Conservation (phyloP, 2,329 filamentous ascomycete species). For the Cordyceps militaris region DNA sequence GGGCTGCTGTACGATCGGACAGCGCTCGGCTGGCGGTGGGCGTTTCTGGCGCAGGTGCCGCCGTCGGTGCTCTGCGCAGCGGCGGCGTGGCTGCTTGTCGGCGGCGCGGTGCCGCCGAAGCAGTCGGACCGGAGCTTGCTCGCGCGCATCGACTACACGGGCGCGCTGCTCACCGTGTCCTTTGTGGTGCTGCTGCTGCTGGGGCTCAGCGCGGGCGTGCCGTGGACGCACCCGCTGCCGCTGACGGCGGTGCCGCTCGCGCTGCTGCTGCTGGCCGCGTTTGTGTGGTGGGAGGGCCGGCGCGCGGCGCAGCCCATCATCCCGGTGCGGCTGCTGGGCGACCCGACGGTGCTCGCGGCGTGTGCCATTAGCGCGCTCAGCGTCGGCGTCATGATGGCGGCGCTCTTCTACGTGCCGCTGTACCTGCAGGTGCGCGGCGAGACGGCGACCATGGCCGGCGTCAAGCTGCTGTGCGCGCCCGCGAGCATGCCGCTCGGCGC, state of each 20-base stretch:
- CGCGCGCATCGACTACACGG: constrained; percentile 72
- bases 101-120: constrained; percentile 72
- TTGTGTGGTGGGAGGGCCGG: constrained; percentile 65
- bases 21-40: constrained; percentile 34
- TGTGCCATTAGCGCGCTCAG: constrained; percentile 72
- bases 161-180: constrained; percentile 57
- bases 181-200: constrained; percentile 68
- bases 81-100: constrained; percentile 60
- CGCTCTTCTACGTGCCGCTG: constrained; percentile 74
- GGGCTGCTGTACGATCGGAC: constrained; percentile 67
- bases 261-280: constrained; percentile 51
- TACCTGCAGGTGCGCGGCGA: constrained; percentile 76
- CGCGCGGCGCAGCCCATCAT: constrained; percentile 75
- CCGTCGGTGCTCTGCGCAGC: constrained; percentile 64
- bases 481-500: constrained; percentile 66
- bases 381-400: constrained; percentile 68
- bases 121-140: constrained; percentile 61
- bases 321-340: constrained; percentile 64
- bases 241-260: constrained; percentile 63
- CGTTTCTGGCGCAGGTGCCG: constrained; percentile 48
- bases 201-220: constrained; percentile 75
- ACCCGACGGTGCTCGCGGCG: constrained; percentile 67
- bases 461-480: constrained; percentile 67
- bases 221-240: constrained; percentile 76
- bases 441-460: constrained; percentile 61